Conservation (phyloP, 2,329 filamentous ascomycete species). For the Diaporthe eres region DNA sequence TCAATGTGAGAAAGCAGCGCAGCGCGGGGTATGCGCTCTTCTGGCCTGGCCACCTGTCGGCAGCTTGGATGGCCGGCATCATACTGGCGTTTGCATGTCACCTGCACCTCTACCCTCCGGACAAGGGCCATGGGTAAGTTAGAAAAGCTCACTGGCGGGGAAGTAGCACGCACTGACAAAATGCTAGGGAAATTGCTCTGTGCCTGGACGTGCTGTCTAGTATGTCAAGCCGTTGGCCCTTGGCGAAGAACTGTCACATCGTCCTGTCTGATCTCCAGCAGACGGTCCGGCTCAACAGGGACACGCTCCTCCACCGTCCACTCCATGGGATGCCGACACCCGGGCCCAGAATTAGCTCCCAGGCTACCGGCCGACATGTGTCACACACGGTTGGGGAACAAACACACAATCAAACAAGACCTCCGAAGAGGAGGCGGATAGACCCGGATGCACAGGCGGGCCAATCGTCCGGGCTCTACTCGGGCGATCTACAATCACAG, state of each 20-base stretch:
- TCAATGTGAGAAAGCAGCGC: not conserved
- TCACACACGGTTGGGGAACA: not conserved
- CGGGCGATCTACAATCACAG: not conserved
- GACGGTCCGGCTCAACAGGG: not conserved
- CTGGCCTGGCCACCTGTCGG: not conserved
- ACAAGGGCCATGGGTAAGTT: not conserved
- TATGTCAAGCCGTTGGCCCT: not conserved
- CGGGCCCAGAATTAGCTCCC: not conserved
- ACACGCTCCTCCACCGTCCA: not conserved
- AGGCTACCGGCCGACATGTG: not conserved
- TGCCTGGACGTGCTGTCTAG: not conserved
- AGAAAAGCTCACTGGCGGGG: not conserved
- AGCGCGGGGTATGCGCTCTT: not conserved
- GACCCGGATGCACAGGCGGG: not conserved
- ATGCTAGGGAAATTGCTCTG: not conserved
- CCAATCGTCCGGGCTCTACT: not conserved
- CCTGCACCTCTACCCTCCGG: not conserved
- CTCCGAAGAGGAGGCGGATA: not conserved
- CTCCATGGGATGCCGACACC: not conserved
- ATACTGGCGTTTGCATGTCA: not conserved
- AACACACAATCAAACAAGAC: not conserved
- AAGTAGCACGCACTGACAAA: not conserved
- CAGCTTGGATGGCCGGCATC: conserved; percentile 1
- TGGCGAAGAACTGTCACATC: not conserved
- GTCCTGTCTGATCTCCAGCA: not conserved